Conservation (phyloP, 345 rosid genomes). For the Eucalyptus shirleyi region DNA sequence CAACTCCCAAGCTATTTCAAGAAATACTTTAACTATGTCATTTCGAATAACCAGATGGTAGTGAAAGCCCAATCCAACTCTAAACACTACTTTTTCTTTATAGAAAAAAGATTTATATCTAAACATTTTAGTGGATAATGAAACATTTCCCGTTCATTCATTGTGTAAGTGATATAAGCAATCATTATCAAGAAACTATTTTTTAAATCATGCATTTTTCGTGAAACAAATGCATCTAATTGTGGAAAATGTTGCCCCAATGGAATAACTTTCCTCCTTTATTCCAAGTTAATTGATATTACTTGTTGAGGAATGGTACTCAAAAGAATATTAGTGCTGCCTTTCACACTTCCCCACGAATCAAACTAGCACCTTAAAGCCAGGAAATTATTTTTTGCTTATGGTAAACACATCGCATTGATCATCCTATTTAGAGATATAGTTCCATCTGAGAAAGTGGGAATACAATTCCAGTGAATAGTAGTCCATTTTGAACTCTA, state of each 20-base stretch:
- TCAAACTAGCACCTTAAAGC: neutral
- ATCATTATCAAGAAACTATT: neutral
- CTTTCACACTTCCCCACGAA: neutral
- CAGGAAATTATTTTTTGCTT: neutral
- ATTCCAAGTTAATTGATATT: too few relatives aligned
- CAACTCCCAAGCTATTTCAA: too few relatives aligned
- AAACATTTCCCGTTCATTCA: neutral
- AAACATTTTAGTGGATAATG: neutral
- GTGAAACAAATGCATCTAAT: neutral
- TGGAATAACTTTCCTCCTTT: neutral
- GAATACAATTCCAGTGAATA: neutral
- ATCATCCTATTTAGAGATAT: neutral
- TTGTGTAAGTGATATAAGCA: neutral
- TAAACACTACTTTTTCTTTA: neutral
- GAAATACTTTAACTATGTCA: neutral
- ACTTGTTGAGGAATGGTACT: too few relatives aligned
- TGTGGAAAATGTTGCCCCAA: neutral
- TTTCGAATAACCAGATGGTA: neutral
- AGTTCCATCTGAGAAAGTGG: neutral
- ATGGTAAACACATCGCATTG: neutral
- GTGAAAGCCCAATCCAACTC: neutral
- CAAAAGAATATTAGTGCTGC: neutral
- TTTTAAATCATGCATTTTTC: neutral
- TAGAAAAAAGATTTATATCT: neutral
- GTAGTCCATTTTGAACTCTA: neutral